Base-by-base conservation (phyloP, 768 basidiomycete genomes). In the Ramaria sp. region DNA sequence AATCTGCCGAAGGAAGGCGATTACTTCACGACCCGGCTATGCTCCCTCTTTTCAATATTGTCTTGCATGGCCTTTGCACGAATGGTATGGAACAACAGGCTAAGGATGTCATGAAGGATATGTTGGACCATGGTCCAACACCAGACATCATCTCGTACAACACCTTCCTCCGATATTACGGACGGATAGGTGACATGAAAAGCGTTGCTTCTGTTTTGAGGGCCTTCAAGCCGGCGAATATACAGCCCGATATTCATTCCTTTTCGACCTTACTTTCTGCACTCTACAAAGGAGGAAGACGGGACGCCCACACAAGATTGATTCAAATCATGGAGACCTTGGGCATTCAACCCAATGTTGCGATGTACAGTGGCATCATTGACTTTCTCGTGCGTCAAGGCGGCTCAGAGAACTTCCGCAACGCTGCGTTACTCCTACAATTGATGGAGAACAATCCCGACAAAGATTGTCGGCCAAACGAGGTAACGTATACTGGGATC, bases 221-320 rank as follows among this genome's bases (percentile, higher is more conserved):
- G 45, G 66, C 72, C 55, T 80, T 95, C 71, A 66, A 71, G 24
- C 64, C 71, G 13, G 72, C 68, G 1, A 73, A 74, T 0, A 62
- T 95, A 32, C 61, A 67, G 20, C 87, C 90, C 6, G 89, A 97
- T 64, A 78, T 87, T 10, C 81, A 83, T 67, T 96, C 87, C 0
- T 97, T 84, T 66, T 91, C 93, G 3, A 91, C 83, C 12, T 75
- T 97, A 30, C 79, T 97, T 16, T 79, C 83, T 24, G 84, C 88
- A 0, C 65, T 95, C 51, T 75, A 92, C 48, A 79, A 78, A 58
- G 78, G 78, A 13, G 81, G 83, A 9, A 74, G 81, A 53, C 67
- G 75, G 25, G 83, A 92, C 60, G 85, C 88, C 1, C 76, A 78
- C 5, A 70, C 75, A 20, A 70, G 79, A 25, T 75, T 91, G 20